These are phyloP conservation scores for Fusarium burgessii DNA, from an alignment of 2,329 filamentous ascomycete species.

Conservation along the genomic window DNA sequence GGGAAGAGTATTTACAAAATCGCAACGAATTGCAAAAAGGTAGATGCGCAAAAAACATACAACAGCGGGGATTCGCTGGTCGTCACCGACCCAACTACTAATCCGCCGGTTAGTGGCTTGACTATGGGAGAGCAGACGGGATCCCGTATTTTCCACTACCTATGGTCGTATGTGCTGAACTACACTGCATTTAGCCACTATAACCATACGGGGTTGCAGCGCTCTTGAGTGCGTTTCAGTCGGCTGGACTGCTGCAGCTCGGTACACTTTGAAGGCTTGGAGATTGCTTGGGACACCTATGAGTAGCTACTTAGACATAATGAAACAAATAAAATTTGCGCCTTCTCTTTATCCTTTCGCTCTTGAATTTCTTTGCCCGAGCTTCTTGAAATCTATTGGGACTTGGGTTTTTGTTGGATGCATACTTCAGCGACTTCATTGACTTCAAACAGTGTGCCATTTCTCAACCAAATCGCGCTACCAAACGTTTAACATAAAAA, in stretches of 20 bases:
- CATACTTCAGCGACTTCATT: too few species aligned
- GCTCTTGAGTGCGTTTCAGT: accelerated
- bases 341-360: neutral
- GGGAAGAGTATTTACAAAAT: neutral
- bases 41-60: neutral
- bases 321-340: neutral
- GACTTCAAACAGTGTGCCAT: too few species aligned
- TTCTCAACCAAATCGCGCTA: too few species aligned
- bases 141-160: slow-evolving; percentile 8
- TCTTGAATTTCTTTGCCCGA: neutral
- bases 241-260: accelerated
- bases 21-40: neutral
- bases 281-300: neutral
- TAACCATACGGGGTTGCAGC: accelerated
- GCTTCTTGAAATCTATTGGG: too few species aligned
- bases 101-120: neutral
- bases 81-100: neutral
- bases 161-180: neutral
- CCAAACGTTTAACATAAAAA: too few species aligned
- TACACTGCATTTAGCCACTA: accelerated
- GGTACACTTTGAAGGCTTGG: neutral
- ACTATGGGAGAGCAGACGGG: neutral
- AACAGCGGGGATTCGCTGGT: neutral
- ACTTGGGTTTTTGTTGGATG: too few species aligned
- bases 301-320: too few species aligned